Conservation (phyloP, 306 rosid species). For the Vachellia collinsii region DNA sequence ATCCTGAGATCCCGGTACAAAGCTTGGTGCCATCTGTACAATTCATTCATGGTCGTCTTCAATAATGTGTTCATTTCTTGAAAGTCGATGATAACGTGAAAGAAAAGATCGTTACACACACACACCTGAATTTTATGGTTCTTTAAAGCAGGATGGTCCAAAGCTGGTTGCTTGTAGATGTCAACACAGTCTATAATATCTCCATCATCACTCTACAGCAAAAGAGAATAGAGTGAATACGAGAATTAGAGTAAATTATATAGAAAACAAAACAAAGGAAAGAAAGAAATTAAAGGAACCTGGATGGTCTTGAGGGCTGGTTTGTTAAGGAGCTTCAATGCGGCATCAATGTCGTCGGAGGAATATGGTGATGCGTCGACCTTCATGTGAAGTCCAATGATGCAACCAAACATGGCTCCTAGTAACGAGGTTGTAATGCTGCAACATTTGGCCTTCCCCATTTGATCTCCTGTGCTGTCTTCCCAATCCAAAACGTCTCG, state of each 20-base stretch:
- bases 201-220: conserved; percentile 60
- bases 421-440: conserved; percentile 26
- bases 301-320: background rate
- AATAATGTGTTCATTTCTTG: background rate
- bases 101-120: no score
- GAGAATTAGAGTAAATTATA: background rate
- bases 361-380: background rate
- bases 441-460: conserved; percentile 30
- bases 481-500: no score
- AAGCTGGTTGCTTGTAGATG: conserved; percentile 59
- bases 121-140: conserved; percentile 48
- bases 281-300: background rate
- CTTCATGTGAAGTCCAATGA: background rate
- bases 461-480: no score
- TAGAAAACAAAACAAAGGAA: background rate
- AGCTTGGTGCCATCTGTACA: conserved; percentile 53
- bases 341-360: background rate
- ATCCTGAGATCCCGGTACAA: background rate
- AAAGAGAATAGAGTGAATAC: background rate
- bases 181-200: conserved; percentile 63
- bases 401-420: conserved; percentile 30
- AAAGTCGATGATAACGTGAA: no score
- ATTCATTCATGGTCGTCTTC: background rate
- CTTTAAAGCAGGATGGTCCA: conserved; percentile 53
- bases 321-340: background rate